phyloP scores from a whole-genome alignment of 169 alveolate species.

The Eimeria acervulina region DNA sequence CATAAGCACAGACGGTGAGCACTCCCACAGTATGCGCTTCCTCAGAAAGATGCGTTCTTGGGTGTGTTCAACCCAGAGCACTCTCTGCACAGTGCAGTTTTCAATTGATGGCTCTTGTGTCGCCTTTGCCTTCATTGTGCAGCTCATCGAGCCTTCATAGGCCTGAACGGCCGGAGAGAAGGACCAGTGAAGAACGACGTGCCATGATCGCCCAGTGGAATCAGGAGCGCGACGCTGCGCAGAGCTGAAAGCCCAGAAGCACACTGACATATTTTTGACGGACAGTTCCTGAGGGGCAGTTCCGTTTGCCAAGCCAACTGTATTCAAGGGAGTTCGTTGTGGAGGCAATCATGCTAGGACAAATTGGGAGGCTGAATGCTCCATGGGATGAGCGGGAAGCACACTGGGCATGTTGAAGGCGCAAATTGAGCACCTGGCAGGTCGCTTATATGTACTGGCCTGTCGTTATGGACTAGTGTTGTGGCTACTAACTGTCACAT shows the following conservation, averaged over 20 bases:
- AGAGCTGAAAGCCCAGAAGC: slow-evolving; percentile 45
- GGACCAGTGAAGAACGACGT: slow-evolving; percentile 85
- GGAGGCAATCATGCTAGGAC: neutral
- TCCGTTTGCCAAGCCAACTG: neutral
- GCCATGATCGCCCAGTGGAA: slow-evolving; percentile 87
- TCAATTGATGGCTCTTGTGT: neutral
- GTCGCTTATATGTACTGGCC: neutral
- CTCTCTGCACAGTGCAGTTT: neutral
- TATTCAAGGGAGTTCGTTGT: slow-evolving; percentile 13
- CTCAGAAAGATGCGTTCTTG: neutral
- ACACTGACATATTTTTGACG: neutral
- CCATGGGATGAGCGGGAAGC: slow-evolving; percentile 25
- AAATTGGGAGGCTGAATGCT: neutral
- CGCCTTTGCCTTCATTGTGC: neutral
- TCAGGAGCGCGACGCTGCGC: slow-evolving; percentile 83
- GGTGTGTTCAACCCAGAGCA: neutral
- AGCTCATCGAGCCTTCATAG: slow-evolving; percentile 55
- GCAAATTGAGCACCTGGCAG: neutral
- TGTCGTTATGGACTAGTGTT: neutral
- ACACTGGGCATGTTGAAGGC: slow-evolving; percentile 22
- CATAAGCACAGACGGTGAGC: slow-evolving; percentile 68
- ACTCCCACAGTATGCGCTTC: neutral
- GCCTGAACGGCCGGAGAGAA: slow-evolving; percentile 82
- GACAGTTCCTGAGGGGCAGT: neutral
- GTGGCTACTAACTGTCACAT: neutral